Evolutionary conservation across 1,284 basidiomycete genomes (phyloP), one percentile per base, ranked within the genome.

Genomic region (Phellopilus nigrolimitatus): DNA sequence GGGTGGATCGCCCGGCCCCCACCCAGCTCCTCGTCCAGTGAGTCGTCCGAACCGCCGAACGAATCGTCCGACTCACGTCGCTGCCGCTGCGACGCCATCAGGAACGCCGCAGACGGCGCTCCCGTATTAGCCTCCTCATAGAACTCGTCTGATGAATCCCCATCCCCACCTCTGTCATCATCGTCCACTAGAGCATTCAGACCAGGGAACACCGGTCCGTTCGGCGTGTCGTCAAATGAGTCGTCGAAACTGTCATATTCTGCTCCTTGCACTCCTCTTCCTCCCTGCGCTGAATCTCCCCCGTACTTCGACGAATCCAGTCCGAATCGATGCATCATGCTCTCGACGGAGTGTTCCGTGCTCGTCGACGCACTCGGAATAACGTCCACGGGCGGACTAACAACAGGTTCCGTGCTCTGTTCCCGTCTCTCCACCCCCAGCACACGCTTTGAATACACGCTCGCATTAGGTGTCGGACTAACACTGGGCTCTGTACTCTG

Each of bases 21-120:
- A 3, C 33, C 40, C 1, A 4, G 41, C 15, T 10, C 56, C 13
- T 66, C 71, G 19, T 75, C 68, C 34, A 79, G 61, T 4, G 75
- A 78, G 53, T 79, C 78, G 15, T 77, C 31, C 63, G 70, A 50
- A 47, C 74, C 79, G 25, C 71, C 78, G 53, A 83, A 76, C 0
- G 80, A 83, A 56, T 83, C 80, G 38, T 76, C 72, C 34, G 47
- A 38, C 27, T 37, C 38, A 39, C 49, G 50, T 19, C 43, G 38
- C 36, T 51, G 53, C 37, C 43, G 59, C 45, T 59, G 57, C 4
- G 68, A 64, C 0, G 75, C 76, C 73, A 80, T 78, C 5, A 82
- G 64, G 62, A 82, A 81, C 0, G 78, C 79, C 2, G 76, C 75
- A 3, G 78, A 80, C 0, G 81, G 80, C 53, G 78, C 74, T 5